Base-by-base conservation (phyloP, 345 rosid genomes). In the Sonneratia caseolaris region DNA sequence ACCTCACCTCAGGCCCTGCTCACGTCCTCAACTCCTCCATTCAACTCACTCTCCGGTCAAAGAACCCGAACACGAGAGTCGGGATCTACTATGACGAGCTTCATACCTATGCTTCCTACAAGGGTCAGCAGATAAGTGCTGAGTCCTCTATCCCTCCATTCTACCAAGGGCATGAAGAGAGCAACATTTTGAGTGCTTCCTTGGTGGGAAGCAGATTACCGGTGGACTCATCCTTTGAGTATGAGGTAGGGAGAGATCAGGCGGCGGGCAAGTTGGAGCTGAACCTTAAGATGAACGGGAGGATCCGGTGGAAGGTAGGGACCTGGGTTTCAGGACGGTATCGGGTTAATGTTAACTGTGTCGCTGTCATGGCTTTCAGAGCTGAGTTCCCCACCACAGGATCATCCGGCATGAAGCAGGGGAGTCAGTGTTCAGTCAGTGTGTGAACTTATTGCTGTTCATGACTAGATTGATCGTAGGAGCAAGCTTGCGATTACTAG, bases 1-100 rank as follows among this genome's bases (percentile, higher is more conserved):
- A 81, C 37, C 83, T 93, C 83, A 53, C 22, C 22, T 85, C 93
- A 1, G 75, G 75, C 9, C 76, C 79, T 7, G 74, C 78, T n/a
- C 91, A 84, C 77, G 86, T 90, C 55, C 96, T 93, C 81, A 89
- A 88, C 85, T 91, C 94, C 70, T 91, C 94, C 69, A 79, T 93
- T 74, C 90, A 85, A 69, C 80, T 93, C 77, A 87, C 92, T 47
- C 76, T 91, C 14, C 73, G 81, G 37, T 80, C 94, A 67, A 74
- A 69, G 70, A 93, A 93, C 76, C 91, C 95, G 3, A 91, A 93
- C 75, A 71, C 82, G 68, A 87, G 81, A 77, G 92, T 88, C 0
- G 96, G 94, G 71, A 73, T 93, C 76, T 93, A 89, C 91, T 93
- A 93, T 76, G 96, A 91, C 71, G 76, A 84, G 72, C 71, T 91